A percentile compares a stretch with the other conserved stretches of the same genome.
Evolutionary conservation across 371 early-diverging fungal species (phyloP).

Genomic region (Actinomortierella ambigua): DNA sequence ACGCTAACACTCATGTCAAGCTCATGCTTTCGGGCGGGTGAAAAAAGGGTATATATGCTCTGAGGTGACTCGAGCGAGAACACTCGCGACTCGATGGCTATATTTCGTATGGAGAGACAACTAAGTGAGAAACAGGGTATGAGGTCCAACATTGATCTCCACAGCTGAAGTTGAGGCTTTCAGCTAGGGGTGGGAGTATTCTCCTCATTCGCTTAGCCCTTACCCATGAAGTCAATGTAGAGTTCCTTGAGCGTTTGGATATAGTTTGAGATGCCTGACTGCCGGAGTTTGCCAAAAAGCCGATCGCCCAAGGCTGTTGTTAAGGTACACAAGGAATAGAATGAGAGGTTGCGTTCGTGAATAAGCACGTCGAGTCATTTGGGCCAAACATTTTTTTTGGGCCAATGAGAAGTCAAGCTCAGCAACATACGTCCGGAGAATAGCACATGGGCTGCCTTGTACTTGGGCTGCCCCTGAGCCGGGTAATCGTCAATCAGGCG

Average conservation of each 20-base stretch:
- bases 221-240: conserved; percentile 78
- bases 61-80: conserved; percentile 78
- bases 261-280: conserved; percentile 60
- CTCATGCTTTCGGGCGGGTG: conserved; percentile 50
- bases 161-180: too few species aligned
- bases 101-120: too few species aligned
- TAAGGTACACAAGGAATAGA: background rate
- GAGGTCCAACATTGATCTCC: too few species aligned
- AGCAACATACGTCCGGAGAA: conserved; percentile 70
- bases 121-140: too few species aligned
- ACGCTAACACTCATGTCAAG: conserved; percentile 65
- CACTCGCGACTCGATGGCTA: conserved; percentile 82
- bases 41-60: conserved; percentile 66
- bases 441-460: conserved; percentile 80
- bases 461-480: conserved; percentile 51
- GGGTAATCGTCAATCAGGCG: conserved; percentile 85
- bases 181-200: too few species aligned
- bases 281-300: conserved; percentile 65
- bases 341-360: background rate
- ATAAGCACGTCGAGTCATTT: background rate
- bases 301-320: conserved; percentile 53
- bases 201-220: conserved; percentile 1
- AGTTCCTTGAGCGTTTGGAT: conserved; percentile 77
- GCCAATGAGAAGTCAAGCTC: background rate
- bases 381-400: too few species aligned